These are phyloP conservation scores for Paramecium bursaria DNA, from an alignment of 73 alveolate genomes.

Conservation along the genomic window DNA sequence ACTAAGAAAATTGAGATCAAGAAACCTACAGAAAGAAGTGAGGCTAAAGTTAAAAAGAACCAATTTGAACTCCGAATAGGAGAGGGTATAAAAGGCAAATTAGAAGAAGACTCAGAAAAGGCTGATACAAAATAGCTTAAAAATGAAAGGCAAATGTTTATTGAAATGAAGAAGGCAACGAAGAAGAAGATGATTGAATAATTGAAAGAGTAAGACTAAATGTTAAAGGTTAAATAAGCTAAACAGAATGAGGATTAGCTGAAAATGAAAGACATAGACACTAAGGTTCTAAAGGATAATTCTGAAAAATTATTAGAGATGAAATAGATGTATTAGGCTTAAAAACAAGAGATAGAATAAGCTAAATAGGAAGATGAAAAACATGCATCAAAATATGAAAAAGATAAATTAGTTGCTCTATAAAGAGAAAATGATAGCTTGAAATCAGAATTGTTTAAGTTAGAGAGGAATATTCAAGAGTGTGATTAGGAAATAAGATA, in stretches of 20 bases:
- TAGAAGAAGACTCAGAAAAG: conserved; percentile 23
- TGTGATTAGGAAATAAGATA: conserved; percentile 2
- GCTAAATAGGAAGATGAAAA: conserved; percentile 42
- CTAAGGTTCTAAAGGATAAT: conserved; percentile 17
- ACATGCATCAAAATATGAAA: conserved; percentile 11
- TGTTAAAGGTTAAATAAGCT: conserved; percentile 5
- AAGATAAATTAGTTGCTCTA: conserved; percentile 16
- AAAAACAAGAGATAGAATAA: conserved; percentile 4
- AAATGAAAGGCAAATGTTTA: conserved; percentile 12
- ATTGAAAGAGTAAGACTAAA: conserved; percentile 24
- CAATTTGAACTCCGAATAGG: conserved; percentile 34
- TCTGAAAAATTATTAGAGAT: conserved; percentile 1
- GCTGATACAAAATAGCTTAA: background rate
- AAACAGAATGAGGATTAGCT: background rate
- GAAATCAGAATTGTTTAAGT: background rate
- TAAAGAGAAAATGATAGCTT: conserved; percentile 7
- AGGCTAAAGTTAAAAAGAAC: conserved; percentile 21
- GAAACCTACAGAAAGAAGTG: conserved; percentile 41
- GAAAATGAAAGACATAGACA: conserved; percentile 23
- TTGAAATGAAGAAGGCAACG: conserved; percentile 18
- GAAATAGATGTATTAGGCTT: conserved; percentile 35
- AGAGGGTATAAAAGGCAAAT: conserved; percentile 25
- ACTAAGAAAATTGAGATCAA: conserved; percentile 42
- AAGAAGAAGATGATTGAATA: conserved; percentile 7
- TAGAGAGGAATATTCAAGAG: background rate